phyloP scores from a whole-genome alignment of 495 filamentous ascomycete species.

The Tuber indicum region DNA sequence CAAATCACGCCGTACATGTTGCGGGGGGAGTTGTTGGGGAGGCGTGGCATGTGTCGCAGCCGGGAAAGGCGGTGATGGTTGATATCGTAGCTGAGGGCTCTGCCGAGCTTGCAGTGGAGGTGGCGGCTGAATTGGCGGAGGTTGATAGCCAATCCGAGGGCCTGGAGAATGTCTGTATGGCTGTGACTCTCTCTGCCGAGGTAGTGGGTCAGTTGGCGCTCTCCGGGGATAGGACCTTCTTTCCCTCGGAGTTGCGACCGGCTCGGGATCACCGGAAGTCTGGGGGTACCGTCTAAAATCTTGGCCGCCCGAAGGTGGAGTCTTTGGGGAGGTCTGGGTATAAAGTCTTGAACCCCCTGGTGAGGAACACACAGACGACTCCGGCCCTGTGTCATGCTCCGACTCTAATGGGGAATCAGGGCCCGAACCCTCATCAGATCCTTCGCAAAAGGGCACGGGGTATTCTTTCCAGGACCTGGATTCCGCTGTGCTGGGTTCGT shows the following conservation, averaged over 20 bases:
- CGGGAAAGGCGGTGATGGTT: slow-evolving; percentile 16
- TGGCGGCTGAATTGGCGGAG: slow-evolving; percentile 20
- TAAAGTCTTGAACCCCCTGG: slow-evolving; percentile 13
- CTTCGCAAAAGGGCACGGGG: slow-evolving; percentile 12
- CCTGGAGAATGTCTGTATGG: slow-evolving; percentile 27
- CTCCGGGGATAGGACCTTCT: slow-evolving; percentile 10
- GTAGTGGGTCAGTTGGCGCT: slow-evolving; percentile 9
- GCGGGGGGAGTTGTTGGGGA: slow-evolving; percentile 17
- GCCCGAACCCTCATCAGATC: slow-evolving; percentile 17
- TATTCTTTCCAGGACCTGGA: slow-evolving; percentile 25
- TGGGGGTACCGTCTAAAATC: slow-evolving; percentile 21
- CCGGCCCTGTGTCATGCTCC: not conserved
- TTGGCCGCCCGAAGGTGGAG: slow-evolving; percentile 11
- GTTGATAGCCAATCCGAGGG: slow-evolving; percentile 18
- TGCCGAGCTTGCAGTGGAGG: slow-evolving; percentile 13
- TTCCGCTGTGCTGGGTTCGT: slow-evolving; percentile 8
- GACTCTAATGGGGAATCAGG: slow-evolving; percentile 18
- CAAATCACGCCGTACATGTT: slow-evolving; percentile 9
- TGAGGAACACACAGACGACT: not conserved
- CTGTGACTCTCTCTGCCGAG: slow-evolving; percentile 10
- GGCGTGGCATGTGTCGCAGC: not conserved
- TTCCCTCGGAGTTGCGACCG: not conserved
- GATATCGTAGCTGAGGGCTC: slow-evolving; percentile 26
- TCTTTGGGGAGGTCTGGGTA: slow-evolving; percentile 3
- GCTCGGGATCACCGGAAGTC: slow-evolving; percentile 5